phyloP scores from a whole-genome alignment of 2,329 filamentous ascomycete species.

The Stachybotrys chlorohalonatus region DNA sequence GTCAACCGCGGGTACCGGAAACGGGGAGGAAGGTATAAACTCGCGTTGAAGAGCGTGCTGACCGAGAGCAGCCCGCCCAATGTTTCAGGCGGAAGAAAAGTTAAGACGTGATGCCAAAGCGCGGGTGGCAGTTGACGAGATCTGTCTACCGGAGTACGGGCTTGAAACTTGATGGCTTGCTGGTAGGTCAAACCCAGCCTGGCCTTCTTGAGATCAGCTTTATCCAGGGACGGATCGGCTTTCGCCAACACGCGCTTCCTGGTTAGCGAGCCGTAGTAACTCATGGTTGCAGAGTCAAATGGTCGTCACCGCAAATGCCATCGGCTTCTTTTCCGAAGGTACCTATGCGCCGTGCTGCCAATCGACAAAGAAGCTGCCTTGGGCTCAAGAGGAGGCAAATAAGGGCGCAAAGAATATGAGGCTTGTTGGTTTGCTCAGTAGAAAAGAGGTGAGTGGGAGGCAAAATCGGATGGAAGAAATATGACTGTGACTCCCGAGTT shows the following conservation, averaged over 20 bases:
- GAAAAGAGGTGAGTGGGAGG: too few relatives aligned
- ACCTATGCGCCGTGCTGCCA: too few relatives aligned
- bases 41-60: conserved; percentile 56
- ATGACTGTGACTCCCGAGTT: too few relatives aligned
- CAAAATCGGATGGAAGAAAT: too few relatives aligned
- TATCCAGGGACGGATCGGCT: not conserved
- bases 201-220: not conserved
- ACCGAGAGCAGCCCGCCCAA: conserved; percentile 57
- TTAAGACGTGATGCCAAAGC: conserved; percentile 64
- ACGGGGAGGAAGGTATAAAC: not conserved
- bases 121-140: conserved; percentile 41
- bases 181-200: not conserved
- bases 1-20: not conserved
- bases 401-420: too few relatives aligned
- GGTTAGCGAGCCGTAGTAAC: too few relatives aligned
- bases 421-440: too few relatives aligned
- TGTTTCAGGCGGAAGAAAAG: conserved; percentile 52
- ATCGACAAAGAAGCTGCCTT: too few relatives aligned
- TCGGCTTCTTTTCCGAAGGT: too few relatives aligned
- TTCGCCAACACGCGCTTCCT: not conserved
- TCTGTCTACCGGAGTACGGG: conserved; percentile 6
- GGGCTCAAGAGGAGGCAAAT: too few relatives aligned
- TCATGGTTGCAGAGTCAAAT: conserved; percentile 1
- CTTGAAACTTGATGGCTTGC: not conserved
- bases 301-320: too few relatives aligned